Evolutionary conservation across 2,329 filamentous ascomycete species (phyloP).

Genomic region (Iodosphaeria phyllophila): DNA sequence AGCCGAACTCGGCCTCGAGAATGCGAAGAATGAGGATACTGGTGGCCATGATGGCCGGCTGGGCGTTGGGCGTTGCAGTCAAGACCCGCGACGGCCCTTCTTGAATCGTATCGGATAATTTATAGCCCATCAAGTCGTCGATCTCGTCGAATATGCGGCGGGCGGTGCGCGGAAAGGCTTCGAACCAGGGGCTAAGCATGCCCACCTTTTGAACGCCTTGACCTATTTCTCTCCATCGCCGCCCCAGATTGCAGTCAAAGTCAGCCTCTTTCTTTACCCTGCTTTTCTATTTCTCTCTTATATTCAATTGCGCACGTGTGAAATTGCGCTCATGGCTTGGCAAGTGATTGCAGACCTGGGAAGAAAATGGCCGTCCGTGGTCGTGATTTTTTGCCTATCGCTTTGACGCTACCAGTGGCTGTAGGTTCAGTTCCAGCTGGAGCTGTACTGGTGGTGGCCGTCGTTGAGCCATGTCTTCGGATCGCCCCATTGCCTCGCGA

Average conservation of each 20-base stretch:
- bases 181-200: slow-evolving; percentile 73
- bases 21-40: slow-evolving; percentile 79
- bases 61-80: slow-evolving; percentile 70
- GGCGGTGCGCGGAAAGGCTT: slow-evolving; percentile 65
- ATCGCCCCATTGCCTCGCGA: too few relatives aligned
- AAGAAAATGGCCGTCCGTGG: slow-evolving; percentile 41
- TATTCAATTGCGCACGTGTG: too few relatives aligned
- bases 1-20: slow-evolving; percentile 69
- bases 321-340: too few relatives aligned
- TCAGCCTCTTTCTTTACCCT: too few relatives aligned
- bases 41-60: slow-evolving; percentile 92
- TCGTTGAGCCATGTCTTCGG: slow-evolving; percentile 13
- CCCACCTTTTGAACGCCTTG: slow-evolving; percentile 81
- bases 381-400: slow-evolving; percentile 8
- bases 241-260: slow-evolving; percentile 1
- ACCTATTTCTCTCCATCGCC: slow-evolving; percentile 27
- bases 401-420: too few relatives aligned
- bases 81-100: slow-evolving; percentile 60
- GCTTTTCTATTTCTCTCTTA: too few relatives aligned
- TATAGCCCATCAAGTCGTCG: slow-evolving; percentile 55
- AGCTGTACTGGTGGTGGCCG: too few relatives aligned
- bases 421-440: too few relatives aligned
- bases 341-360: slow-evolving; percentile 21
- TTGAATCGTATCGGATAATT: slow-evolving; percentile 61
- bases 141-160: slow-evolving; percentile 69